Conservation (phyloP, 257 asterid genomes). For the Scutellaria minor region DNA sequence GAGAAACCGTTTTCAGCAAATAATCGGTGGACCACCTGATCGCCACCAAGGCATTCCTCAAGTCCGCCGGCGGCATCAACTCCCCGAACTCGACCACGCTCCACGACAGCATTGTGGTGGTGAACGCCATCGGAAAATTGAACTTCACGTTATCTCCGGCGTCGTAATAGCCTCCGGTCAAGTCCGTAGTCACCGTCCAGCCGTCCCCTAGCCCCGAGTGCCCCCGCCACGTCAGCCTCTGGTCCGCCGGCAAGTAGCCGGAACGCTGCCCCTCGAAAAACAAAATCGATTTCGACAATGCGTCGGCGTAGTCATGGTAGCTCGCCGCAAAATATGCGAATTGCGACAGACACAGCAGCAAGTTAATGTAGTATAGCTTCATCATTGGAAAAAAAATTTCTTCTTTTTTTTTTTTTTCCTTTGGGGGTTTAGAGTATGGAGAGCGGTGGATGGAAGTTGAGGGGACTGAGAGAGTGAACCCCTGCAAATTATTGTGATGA, state of each 20-base stretch:
- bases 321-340: constrained; percentile 41
- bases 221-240: constrained; percentile 82
- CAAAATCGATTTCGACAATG: constrained; percentile 75
- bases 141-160: constrained; percentile 97
- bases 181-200: constrained; percentile 55
- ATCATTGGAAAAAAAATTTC: constrained; percentile 1
- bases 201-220: constrained; percentile 92
- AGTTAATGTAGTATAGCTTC: constrained; percentile 31
- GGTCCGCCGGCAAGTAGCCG: constrained; percentile 82
- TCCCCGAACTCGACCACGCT: constrained; percentile 85
- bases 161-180: constrained; percentile 95
- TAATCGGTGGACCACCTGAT: constrained; percentile 90
- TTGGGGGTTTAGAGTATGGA: neutral
- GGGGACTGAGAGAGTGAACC: neutral
- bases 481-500: neutral
- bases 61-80: constrained; percentile 72
- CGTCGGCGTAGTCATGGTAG: constrained; percentile 76
- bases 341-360: constrained; percentile 36
- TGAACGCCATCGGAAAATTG: constrained; percentile 95
- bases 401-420: neutral
- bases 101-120: constrained; percentile 96
- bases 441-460: constrained; percentile 9
- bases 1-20: constrained; percentile 83
- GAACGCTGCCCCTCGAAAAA: constrained; percentile 97
- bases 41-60: constrained; percentile 76